These are phyloP conservation scores for Stachybotrys chartarum DNA, from an alignment of 2,329 filamentous ascomycete genomes.

Conservation along the genomic window DNA sequence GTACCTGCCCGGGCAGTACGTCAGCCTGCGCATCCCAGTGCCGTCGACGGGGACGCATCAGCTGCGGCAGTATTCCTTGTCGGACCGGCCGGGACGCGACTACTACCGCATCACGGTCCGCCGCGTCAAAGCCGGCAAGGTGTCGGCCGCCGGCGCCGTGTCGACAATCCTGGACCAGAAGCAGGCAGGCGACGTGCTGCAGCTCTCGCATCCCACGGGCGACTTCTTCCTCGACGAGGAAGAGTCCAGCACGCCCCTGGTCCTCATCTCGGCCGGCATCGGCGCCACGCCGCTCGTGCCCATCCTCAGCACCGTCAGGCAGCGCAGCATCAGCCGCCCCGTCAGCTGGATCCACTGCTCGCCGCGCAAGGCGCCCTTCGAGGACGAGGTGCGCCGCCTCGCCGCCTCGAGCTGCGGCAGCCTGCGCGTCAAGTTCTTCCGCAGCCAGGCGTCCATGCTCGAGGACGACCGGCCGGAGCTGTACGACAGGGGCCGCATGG, in stretches of 20 bases:
- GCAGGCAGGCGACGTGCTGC: constrained; percentile 49
- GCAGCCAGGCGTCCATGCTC: constrained; percentile 37
- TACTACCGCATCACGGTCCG: constrained; percentile 65
- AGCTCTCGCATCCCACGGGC: constrained; percentile 56
- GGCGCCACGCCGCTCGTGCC: constrained; percentile 53
- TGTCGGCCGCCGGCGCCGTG: constrained; percentile 42
- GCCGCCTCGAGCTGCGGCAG: constrained; percentile 26
- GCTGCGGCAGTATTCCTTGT: constrained; percentile 62
- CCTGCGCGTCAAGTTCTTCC: constrained; percentile 39
- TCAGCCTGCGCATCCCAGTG: constrained; percentile 51
- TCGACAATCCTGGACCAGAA: constrained; percentile 56
- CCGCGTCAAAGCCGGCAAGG: neutral
- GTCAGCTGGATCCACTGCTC: constrained; percentile 55
- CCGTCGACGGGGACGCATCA: constrained; percentile 50
- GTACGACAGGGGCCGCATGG: constrained; percentile 23
- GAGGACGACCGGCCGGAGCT: constrained; percentile 25
- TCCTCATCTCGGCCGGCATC: constrained; percentile 55
- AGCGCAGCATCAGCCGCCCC: constrained; percentile 36
- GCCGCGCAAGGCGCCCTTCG: constrained; percentile 44
- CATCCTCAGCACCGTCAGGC: constrained; percentile 49
- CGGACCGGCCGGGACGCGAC: constrained; percentile 48
- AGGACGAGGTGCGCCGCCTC: constrained; percentile 40
- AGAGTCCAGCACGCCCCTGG: constrained; percentile 37
- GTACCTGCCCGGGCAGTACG: constrained; percentile 62
- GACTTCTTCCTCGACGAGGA: neutral